phyloP scores from a whole-genome alignment of 768 basidiomycete species.

The Tylopilus rubrobrunneus region DNA sequence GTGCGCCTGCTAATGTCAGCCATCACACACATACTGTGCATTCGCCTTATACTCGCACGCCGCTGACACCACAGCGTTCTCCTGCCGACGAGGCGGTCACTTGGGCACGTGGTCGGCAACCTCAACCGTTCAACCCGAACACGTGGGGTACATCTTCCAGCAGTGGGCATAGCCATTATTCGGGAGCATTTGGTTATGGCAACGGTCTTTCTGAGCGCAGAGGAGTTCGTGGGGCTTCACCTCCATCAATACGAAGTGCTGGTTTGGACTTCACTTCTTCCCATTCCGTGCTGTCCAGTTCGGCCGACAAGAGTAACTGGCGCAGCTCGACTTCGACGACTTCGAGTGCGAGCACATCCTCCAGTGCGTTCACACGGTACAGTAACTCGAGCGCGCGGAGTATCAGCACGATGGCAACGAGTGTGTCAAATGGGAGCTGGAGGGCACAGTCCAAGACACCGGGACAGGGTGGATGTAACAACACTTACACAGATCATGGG shows the following conservation, averaged over 20 bases:
- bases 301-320: slow-evolving; percentile 52
- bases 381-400: slow-evolving; percentile 68
- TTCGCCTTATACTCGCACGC: slow-evolving; percentile 27
- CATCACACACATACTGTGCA: slow-evolving; percentile 13
- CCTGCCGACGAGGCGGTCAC: slow-evolving; percentile 41
- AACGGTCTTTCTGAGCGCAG: slow-evolving; percentile 30
- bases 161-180: slow-evolving; percentile 1
- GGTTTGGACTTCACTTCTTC: slow-evolving; percentile 49
- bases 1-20: neutral
- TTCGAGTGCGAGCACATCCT: slow-evolving; percentile 64
- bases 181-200: slow-evolving; percentile 11
- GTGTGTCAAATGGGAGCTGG: slow-evolving; percentile 73
- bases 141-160: slow-evolving; percentile 20
- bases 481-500: slow-evolving; percentile 13
- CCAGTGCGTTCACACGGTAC: slow-evolving; percentile 74
- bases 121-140: slow-evolving; percentile 18
- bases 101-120: slow-evolving; percentile 49
- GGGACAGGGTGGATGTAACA: slow-evolving; percentile 14
- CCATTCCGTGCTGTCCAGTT: slow-evolving; percentile 55
- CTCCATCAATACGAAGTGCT: slow-evolving; percentile 55
- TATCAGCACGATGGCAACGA: slow-evolving; percentile 77
- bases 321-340: slow-evolving; percentile 71
- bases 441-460: slow-evolving; percentile 41
- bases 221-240: slow-evolving; percentile 49
- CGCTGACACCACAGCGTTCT: slow-evolving; percentile 31